These are phyloP conservation scores for Plectosphaerella cucumerina DNA, from an alignment of 2,329 filamentous ascomycete species.

Conservation along the genomic window DNA sequence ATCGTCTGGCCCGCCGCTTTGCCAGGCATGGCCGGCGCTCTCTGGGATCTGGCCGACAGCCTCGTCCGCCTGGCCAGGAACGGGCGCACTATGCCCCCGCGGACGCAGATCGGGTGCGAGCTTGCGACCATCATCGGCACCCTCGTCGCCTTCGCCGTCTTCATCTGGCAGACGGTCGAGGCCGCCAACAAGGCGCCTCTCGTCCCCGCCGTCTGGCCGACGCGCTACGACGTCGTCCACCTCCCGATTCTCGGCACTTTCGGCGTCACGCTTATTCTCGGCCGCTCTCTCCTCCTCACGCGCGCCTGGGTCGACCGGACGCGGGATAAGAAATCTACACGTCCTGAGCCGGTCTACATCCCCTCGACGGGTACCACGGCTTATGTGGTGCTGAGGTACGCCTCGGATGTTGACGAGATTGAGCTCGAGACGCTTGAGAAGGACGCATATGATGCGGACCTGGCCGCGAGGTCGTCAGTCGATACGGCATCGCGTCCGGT, in stretches of 20 bases:
- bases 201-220: not conserved
- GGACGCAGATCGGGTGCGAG: not conserved
- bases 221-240: not conserved
- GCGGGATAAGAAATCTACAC: slow-evolving; percentile 10
- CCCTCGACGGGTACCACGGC: slow-evolving; percentile 14
- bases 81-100: not conserved
- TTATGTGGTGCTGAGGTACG: slow-evolving; percentile 13
- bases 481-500: not conserved
- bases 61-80: not conserved
- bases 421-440: not conserved
- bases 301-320: slow-evolving; percentile 19
- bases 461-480: not conserved
- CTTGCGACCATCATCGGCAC: not conserved
- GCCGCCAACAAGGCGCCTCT: not conserved
- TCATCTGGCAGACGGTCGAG: not conserved
- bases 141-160: not conserved
- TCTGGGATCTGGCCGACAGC: not conserved
- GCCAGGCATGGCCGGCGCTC: not conserved
- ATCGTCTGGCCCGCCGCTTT: not conserved
- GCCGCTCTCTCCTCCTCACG: slow-evolving; percentile 19
- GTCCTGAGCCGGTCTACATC: slow-evolving; percentile 14
- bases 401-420: not conserved
- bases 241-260: not conserved
- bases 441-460: not conserved
- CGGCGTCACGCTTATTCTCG: not conserved